These are phyloP conservation scores for Penicillium nucicola DNA, from an alignment of 495 filamentous ascomycete species.

Conservation along the genomic window DNA sequence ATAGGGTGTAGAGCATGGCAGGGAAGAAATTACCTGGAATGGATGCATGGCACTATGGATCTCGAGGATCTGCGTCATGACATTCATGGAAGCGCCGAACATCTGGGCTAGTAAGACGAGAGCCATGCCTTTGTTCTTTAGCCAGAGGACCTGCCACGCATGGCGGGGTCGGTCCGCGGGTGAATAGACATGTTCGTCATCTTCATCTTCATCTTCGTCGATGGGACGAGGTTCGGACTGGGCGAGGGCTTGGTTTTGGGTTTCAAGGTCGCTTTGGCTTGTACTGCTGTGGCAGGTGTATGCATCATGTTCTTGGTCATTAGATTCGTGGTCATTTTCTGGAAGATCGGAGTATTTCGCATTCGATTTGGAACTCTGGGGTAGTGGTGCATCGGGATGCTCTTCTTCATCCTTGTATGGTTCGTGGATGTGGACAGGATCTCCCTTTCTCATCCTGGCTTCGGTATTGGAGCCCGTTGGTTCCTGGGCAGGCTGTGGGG, in stretches of 20 bases:
- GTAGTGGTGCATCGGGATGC: constrained; percentile 25
- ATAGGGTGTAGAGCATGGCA: not conserved
- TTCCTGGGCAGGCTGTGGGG: not conserved
- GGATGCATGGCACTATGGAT: constrained; percentile 73
- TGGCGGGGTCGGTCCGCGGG: constrained; percentile 14
- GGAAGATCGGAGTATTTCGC: no score
- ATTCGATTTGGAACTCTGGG: not conserved
- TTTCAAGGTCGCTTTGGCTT: constrained; percentile 8
- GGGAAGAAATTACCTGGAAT: constrained; percentile 60
- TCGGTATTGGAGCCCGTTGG: constrained; percentile 12
- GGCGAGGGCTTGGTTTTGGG: constrained; percentile 6
- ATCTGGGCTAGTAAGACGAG: constrained; percentile 75
- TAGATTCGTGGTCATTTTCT: not conserved
- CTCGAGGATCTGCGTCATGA: constrained; percentile 75
- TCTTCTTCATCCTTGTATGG: not conserved
- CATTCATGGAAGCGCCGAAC: constrained; percentile 87
- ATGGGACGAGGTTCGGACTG: constrained; percentile 22
- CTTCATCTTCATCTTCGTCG: constrained; percentile 10
- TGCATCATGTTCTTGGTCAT: no score
- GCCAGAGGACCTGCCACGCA: constrained; percentile 40
- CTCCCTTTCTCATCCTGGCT: not conserved
- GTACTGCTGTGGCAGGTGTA: not conserved
- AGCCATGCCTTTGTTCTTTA: constrained; percentile 68
- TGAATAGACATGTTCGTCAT: not conserved
- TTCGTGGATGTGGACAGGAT: not conserved